phyloP scores from a whole-genome alignment of 2,329 filamentous ascomycete genomes.

The Tolypocladium inflatum region DNA sequence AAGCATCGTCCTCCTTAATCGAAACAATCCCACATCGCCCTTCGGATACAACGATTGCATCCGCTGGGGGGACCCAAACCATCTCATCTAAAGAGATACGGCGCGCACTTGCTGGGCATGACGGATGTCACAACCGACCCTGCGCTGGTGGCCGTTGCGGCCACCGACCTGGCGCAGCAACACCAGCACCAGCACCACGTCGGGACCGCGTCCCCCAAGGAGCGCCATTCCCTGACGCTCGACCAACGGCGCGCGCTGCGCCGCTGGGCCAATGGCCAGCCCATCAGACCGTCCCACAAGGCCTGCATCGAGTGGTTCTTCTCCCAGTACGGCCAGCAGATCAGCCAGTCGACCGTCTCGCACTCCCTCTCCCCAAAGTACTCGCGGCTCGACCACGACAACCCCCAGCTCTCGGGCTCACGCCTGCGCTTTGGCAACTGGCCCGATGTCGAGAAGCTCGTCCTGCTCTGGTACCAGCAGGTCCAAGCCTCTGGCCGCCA shows the following conservation, averaged over 20 bases:
- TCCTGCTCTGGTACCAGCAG: conserved; percentile 45
- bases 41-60: conserved; percentile 32
- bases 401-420: conserved; percentile 51
- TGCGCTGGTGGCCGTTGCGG: conserved; percentile 22
- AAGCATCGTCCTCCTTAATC: conserved; percentile 21
- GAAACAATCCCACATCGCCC: conserved; percentile 23
- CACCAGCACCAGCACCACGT: conserved; percentile 3
- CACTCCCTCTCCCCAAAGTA: conserved; percentile 54
- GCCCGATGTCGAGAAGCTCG: conserved; percentile 52
- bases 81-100: conserved; percentile 16
- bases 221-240: conserved; percentile 51
- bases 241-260: conserved; percentile 52
- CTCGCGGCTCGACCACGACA: conserved; percentile 49
- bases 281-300: conserved; percentile 48
- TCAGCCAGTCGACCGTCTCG: conserved; percentile 54
- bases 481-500: conserved; percentile 42
- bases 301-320: conserved; percentile 56
- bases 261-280: conserved; percentile 48
- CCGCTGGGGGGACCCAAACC: conserved; percentile 15
- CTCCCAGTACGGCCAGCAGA: conserved; percentile 46
- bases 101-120: conserved; percentile 19
- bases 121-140: conserved; percentile 28
- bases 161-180: conserved; percentile 16
- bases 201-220: conserved; percentile 20
- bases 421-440: conserved; percentile 54